These are phyloP conservation scores for Strobilomyces echinocephalus DNA, from an alignment of 768 basidiomycete genomes.

Conservation along the genomic window DNA sequence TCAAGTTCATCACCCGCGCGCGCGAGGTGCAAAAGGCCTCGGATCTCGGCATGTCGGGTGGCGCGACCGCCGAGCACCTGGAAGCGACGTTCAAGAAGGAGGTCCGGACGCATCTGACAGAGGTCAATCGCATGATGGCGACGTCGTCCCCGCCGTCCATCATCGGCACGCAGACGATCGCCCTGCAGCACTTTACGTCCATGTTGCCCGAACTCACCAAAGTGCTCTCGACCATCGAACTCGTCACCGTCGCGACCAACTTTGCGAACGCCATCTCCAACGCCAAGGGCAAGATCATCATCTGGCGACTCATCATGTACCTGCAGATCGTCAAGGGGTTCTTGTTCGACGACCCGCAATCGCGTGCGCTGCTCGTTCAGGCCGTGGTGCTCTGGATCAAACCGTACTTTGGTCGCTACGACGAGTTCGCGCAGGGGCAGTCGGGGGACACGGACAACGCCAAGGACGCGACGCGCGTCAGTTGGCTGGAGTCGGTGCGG, in stretches of 20 bases:
- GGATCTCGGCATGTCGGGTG: conserved; percentile 73
- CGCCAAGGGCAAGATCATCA: conserved; percentile 80
- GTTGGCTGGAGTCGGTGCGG: conserved; percentile 88
- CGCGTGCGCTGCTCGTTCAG: conserved; percentile 77
- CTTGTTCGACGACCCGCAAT: conserved; percentile 77
- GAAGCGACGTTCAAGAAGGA: conserved; percentile 84
- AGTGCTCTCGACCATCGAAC: conserved; percentile 75
- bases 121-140: conserved; percentile 88
- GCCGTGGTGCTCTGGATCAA: conserved; percentile 91
- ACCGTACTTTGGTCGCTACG: conserved; percentile 88
- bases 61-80: conserved; percentile 80
- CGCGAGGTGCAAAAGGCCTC: conserved; percentile 81
- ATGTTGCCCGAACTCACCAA: conserved; percentile 84
- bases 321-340: conserved; percentile 87
- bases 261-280: conserved; percentile 81
- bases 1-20: conserved; percentile 91
- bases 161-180: conserved; percentile 94
- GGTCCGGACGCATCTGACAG: conserved; percentile 65
- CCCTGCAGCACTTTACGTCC: conserved; percentile 88
- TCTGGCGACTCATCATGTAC: conserved; percentile 93
- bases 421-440: conserved; percentile 66
- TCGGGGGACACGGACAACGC: conserved; percentile 61
- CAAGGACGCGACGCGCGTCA: conserved; percentile 71
- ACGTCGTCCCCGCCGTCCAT: conserved; percentile 73
- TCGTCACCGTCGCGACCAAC: conserved; percentile 79